Percentiles rank a stretch among this genome's conserved stretches.
Evolutionary conservation across 2,329 filamentous ascomycete genomes (phyloP).

Genomic region (Beauveria brongniartii): DNA sequence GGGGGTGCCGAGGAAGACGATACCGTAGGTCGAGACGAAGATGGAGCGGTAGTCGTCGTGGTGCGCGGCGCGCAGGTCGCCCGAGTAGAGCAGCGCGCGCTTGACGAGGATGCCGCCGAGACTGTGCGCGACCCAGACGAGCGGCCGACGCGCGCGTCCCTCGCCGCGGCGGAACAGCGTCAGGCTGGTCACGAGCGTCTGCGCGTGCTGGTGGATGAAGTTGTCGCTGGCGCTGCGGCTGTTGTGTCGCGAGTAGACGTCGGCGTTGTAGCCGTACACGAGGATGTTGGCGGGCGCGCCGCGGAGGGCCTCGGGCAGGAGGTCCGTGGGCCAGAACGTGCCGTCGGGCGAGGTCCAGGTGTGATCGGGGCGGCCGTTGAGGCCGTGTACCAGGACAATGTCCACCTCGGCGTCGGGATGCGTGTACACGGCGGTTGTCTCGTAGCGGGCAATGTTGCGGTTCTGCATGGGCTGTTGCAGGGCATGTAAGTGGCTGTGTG

Average conservation of each 20-base stretch:
- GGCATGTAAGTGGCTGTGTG: neutral
- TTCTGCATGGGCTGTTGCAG: constrained; percentile 29
- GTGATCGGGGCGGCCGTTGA: constrained; percentile 56
- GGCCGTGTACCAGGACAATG: constrained; percentile 64
- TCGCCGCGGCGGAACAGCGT: constrained; percentile 54
- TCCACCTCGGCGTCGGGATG: constrained; percentile 53
- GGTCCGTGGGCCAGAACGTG: constrained; percentile 61
- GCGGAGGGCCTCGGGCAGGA: constrained; percentile 54
- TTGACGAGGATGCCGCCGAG: constrained; percentile 68
- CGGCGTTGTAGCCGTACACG: constrained; percentile 69
- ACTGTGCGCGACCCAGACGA: constrained; percentile 70
- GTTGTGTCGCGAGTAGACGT: constrained; percentile 43
- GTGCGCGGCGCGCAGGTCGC: constrained; percentile 49
- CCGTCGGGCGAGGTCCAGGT: constrained; percentile 53
- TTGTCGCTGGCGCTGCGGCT: constrained; percentile 53
- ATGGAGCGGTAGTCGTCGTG: constrained; percentile 60
- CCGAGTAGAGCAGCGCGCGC: constrained; percentile 58
- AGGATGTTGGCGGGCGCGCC: constrained; percentile 54
- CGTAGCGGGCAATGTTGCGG: constrained; percentile 36
- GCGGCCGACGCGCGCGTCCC: constrained; percentile 51
- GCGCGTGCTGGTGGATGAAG: constrained; percentile 62
- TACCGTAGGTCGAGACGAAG: constrained; percentile 66
- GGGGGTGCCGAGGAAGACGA: constrained; percentile 71
- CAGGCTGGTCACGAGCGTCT: constrained; percentile 56
- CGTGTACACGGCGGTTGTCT: constrained; percentile 50